These are phyloP conservation scores for Tremella mesenterica DNA, from an alignment of 768 basidiomycete species.

Conservation along the genomic window DNA sequence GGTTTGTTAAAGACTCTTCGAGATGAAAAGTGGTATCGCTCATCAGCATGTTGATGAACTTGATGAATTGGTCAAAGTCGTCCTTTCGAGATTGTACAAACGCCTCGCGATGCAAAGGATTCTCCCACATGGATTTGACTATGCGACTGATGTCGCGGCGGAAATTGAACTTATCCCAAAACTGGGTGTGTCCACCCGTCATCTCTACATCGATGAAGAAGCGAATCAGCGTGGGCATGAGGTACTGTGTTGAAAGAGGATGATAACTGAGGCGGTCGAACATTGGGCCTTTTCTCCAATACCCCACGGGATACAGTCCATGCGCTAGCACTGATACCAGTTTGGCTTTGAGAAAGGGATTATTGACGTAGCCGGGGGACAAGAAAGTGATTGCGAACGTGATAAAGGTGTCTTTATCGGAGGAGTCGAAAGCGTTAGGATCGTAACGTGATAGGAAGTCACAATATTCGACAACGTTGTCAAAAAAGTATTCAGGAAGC, in stretches of 20 bases:
- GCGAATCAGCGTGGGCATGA: conserved; percentile 83
- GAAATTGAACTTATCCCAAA: conserved; percentile 74
- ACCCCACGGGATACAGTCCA: conserved; percentile 39
- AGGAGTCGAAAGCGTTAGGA: conserved; percentile 71
- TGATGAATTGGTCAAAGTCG: conserved; percentile 78
- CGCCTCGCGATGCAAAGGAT: conserved; percentile 76
- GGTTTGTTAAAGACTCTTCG: conserved; percentile 85
- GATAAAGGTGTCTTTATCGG: conserved; percentile 77
- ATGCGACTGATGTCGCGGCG: conserved; percentile 72
- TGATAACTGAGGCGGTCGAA: conserved; percentile 76
- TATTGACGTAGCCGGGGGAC: conserved; percentile 96
- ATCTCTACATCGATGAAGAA: conserved; percentile 98
- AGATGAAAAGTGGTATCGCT: conserved; percentile 98
- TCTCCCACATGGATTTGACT: conserved; percentile 83
- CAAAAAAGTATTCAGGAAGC: conserved; percentile 86
- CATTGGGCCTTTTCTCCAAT: conserved; percentile 51
- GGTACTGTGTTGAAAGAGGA: conserved; percentile 70
- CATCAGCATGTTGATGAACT: conserved; percentile 94
- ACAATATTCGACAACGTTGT: conserved; percentile 85
- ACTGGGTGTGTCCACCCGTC: conserved; percentile 94
- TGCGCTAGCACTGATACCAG: conserved; percentile 67
- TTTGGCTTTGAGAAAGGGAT: conserved; percentile 93
- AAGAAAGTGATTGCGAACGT: conserved; percentile 85
- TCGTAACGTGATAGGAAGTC: conserved; percentile 70
- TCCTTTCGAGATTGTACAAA: conserved; percentile 76